These are phyloP conservation scores for Yamadazyma epiphylla DNA, from an alignment of 1,139 yeast genomes.

Conservation along the genomic window DNA sequence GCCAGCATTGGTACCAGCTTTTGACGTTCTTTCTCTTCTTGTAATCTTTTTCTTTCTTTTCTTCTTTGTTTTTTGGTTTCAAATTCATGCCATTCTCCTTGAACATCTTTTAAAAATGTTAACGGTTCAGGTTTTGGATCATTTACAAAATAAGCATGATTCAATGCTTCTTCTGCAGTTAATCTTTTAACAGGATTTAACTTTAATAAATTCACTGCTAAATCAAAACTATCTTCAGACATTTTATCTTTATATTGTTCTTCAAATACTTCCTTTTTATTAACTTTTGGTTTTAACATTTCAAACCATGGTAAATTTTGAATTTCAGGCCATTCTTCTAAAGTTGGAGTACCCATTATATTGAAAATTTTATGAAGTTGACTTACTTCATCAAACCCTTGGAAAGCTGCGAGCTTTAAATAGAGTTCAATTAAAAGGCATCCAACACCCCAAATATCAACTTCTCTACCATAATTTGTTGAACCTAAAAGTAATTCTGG, in stretches of 20 bases:
- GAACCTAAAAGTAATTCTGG: constrained; percentile 91
- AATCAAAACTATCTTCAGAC: constrained; percentile 53
- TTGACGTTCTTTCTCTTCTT: constrained; percentile 24
- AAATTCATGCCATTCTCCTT: constrained; percentile 95
- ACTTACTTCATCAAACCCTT: constrained; percentile 84
- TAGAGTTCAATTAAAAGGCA: constrained; percentile 83
- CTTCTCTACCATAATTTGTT: constrained; percentile 84
- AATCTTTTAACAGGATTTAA: constrained; percentile 72
- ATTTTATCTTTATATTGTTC: constrained; percentile 45
- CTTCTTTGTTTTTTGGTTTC: constrained; percentile 85
- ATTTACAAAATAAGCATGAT: constrained; percentile 71
- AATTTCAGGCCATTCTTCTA: constrained; percentile 74
- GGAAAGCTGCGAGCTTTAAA: constrained; percentile 71
- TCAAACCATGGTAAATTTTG: constrained; percentile 89
- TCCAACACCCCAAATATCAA: constrained; percentile 97
- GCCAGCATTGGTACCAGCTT: no score
- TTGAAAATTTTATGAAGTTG: constrained; percentile 76
- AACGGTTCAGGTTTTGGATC: constrained; percentile 63
- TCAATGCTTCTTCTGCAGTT: constrained; percentile 83
- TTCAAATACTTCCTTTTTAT: constrained; percentile 45
- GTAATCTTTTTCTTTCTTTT: constrained; percentile 47
- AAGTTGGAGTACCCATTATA: constrained; percentile 82
- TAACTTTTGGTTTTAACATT: constrained; percentile 62
- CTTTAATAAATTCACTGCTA: constrained; percentile 59
- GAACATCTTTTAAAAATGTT: constrained; percentile 49